Evolutionary conservation across 2,329 filamentous ascomycete genomes (phyloP), one percentile per base, ranked within the genome.

Genomic region (Calonectria hawksworthii): DNA sequence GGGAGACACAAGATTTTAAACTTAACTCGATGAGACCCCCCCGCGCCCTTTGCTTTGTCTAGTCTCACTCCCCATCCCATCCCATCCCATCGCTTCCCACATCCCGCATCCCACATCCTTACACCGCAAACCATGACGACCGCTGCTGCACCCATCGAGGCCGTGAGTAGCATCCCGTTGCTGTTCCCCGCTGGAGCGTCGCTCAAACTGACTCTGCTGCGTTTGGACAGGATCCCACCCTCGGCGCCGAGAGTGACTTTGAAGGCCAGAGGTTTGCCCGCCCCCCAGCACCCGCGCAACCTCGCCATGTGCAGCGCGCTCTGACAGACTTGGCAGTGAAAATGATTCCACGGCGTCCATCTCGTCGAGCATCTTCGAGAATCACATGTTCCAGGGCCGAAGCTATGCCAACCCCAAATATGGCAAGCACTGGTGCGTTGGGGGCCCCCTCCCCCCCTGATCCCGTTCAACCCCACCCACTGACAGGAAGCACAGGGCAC

Each of bases 391-490:
- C 0, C 75, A 80, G 10, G 77, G 79, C 1, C 63, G 79, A 36
- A 23, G 71, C 4, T 80, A 80, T 32, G 79, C 79, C 0, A 80
- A 80, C 16, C 79, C 79, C 0, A 80, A 80, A 52, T 80, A 80
- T 73, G 79, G 79, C n/a, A 75, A 52, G n/a, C 76, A 79, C 52
- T 80, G 79, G 79, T 78, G 63, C 8, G 56, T 32, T 16, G 34
- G 32, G n/a, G n/a, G 30, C 30, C 30, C 30, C 30, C 2, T 13
- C 1, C 14, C 16, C 41, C 44, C n/a, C n/a, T 47, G 44, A 47
- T 47, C 21, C 5, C 4, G 21, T 18, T 10, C 4, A n/a, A 54
- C 51, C 23, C 23, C 51, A 32, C 30, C 51, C 7, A 2, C 26
- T 32, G 51, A 54, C 26, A 10, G 30, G 16, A 54, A 54, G 44